Conservation (phyloP, 345 rosid genomes). For the Rhizophora mangle region DNA sequence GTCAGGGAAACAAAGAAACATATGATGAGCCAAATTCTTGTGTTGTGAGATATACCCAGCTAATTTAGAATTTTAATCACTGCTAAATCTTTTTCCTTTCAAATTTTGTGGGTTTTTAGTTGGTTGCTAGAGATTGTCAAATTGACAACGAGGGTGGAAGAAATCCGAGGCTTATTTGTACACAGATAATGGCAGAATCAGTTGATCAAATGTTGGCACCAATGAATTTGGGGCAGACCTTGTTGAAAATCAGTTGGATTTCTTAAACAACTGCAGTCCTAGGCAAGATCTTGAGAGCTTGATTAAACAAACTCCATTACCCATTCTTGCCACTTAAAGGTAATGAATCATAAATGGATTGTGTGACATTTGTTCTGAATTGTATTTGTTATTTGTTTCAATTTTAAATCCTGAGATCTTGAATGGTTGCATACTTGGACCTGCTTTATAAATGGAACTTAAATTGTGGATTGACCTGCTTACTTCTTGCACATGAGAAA, state of each 20-base stretch:
- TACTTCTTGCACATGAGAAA: too few species aligned
- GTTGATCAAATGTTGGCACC: slow-evolving; percentile 46
- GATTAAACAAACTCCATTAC: slow-evolving; percentile 28
- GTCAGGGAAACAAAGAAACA: neutral
- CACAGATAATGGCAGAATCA: slow-evolving; percentile 54
- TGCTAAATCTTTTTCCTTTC: neutral
- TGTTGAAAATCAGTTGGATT: slow-evolving; percentile 54
- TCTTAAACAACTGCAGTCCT: slow-evolving; percentile 47
- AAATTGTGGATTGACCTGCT: too few species aligned
- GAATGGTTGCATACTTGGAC: neutral
- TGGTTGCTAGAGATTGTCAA: slow-evolving; percentile 39
- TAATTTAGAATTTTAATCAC: neutral
- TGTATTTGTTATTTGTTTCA: too few species aligned
- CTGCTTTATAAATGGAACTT: too few species aligned
- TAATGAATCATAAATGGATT: slow-evolving; percentile 13
- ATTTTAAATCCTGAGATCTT: neutral
- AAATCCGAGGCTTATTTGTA: slow-evolving; percentile 46
- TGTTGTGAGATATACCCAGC: neutral
- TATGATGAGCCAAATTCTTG: neutral
- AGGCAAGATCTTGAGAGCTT: slow-evolving; percentile 46
- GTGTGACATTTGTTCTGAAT: too few species aligned
- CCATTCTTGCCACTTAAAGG: slow-evolving; percentile 59
- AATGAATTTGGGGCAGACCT: slow-evolving; percentile 52
- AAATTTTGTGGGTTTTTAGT: slow-evolving; percentile 19
- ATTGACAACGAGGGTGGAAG: slow-evolving; percentile 33